Evolutionary conservation across 1,139 yeast species (phyloP).

Genomic region (Debaryomycetaceae sp.): DNA sequence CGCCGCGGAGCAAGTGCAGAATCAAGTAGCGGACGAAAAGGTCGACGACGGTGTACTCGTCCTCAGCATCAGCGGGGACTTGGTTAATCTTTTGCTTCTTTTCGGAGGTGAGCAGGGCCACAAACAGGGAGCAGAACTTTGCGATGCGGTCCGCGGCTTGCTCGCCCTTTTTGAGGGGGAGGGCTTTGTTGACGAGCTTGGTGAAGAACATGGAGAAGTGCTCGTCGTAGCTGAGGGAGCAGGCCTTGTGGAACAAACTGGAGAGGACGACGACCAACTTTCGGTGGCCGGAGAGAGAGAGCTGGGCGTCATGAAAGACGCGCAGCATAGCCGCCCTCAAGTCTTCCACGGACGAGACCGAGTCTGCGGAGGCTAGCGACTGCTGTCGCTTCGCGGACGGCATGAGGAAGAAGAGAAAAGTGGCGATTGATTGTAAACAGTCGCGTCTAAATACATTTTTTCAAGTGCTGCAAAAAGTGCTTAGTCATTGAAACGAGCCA

Average conservation of each 20-base stretch:
- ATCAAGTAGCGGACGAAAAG: constrained; percentile 53
- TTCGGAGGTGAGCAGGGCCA: constrained; percentile 32
- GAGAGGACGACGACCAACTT: constrained; percentile 58
- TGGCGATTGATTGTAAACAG: too few relatives aligned
- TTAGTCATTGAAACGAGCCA: too few relatives aligned
- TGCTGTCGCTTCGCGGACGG: too few relatives aligned
- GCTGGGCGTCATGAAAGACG: constrained; percentile 76
- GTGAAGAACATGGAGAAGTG: constrained; percentile 53
- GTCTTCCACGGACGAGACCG: constrained; percentile 15
- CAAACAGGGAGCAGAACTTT: constrained; percentile 61
- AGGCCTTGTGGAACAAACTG: constrained; percentile 48
- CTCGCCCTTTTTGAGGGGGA: constrained; percentile 64
- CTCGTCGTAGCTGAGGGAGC: constrained; percentile 39
- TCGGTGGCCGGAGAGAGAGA: constrained; percentile 62
- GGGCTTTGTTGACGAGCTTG: constrained; percentile 49
- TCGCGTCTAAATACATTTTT: too few relatives aligned
- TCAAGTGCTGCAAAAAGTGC: too few relatives aligned
- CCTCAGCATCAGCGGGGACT: constrained; percentile 1
- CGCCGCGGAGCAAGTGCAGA: constrained; percentile 60
- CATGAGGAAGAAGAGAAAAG: too few relatives aligned
- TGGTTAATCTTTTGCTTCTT: constrained; percentile 15
- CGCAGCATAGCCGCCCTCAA: constrained; percentile 42
- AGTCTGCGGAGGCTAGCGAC: too few relatives aligned
- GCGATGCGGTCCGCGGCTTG: constrained; percentile 68
- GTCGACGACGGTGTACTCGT: constrained; percentile 31